Evolutionary conservation across 1,139 yeast genomes (phyloP).

Genomic region (Debaryomyces sp.): DNA sequence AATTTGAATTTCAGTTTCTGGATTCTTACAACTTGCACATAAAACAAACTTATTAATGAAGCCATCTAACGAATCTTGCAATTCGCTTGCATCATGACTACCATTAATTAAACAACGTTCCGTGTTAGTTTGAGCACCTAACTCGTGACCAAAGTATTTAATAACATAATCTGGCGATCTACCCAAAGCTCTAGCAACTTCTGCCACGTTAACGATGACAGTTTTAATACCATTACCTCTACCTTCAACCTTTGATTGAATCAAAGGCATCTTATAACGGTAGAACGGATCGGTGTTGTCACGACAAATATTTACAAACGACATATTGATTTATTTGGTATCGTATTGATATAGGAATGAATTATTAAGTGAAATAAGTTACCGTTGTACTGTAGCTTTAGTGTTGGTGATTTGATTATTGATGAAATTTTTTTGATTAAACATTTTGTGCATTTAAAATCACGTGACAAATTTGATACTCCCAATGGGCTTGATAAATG

Average conservation of each 20-base stretch:
- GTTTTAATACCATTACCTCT: constrained; percentile 99
- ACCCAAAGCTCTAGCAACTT: constrained; percentile 92
- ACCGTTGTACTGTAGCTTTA: background rate
- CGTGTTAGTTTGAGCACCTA: constrained; percentile 92
- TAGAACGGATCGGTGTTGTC: constrained; percentile 97
- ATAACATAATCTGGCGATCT: constrained; percentile 91
- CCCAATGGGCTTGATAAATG: no score
- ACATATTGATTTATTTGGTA: constrained; percentile 49
- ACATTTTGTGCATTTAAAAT: constrained; percentile 7
- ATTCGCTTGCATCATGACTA: constrained; percentile 85
- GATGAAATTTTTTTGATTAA: constrained; percentile 8
- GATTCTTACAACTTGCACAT: constrained; percentile 95
- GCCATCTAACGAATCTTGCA: constrained; percentile 93
- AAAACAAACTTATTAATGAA: constrained; percentile 90
- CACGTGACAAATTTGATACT: background rate
- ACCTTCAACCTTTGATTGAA: constrained; percentile 97
- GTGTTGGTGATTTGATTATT: background rate
- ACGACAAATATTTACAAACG: constrained; percentile 91
- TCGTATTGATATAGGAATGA: background rate
- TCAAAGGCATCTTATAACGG: constrained; percentile 98
- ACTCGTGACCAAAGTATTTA: constrained; percentile 93
- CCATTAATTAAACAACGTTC: constrained; percentile 95
- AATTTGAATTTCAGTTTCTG: constrained; percentile 91
- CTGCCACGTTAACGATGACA: constrained; percentile 84
- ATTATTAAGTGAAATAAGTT: background rate